Base-by-base conservation (phyloP, 768 basidiomycete species). In the Termitomyces bulborhizus region DNA sequence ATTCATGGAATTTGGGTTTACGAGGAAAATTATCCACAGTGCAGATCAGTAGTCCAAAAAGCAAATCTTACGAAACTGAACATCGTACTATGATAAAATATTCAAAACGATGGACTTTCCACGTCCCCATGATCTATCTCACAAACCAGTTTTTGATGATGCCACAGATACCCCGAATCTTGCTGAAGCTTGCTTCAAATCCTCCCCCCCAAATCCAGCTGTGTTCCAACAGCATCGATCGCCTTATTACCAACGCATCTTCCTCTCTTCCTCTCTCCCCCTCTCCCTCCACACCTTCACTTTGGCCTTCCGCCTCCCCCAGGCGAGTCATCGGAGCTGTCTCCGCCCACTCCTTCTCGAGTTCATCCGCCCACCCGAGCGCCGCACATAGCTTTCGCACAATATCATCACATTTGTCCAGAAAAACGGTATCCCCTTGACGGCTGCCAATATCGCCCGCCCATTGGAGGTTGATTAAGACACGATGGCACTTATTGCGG, bases 391-490 rank as follows among this genome's bases (percentile, higher is more conserved):
- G 72, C 51, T 82, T 70, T 37, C 71, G 70, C 11, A 91, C 78
- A 43, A 84, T 73, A 2, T 82, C 79, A 68, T 93, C 90, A 60
- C 89, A 90, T 62, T 84, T 80, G 12, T 85, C 85, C 4, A 91
- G 75, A 1, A 84, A 67, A 41, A 88, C 70, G 3, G 88, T 72
- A 61, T 90, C 88, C 53, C 84, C 76, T 15, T 73, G 62, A 32
- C 73, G 69, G 21, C 63, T 66, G 2, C 83, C 76, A 47, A 90
- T 76, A 62, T 82, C 72, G 0, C 93, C 93, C 1, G 92, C 95
- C 1, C 69, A 68, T 56, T 96, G 92, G 44, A 93, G 76, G 67
- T 97, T 97, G 69, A 98, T 85, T 31, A 98, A 78, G n/a, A 96
- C 77, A 1, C 95, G 86, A 3, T 89, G 92, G 62, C 86, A 91